phyloP scores from a whole-genome alignment of 139 green algal genomes.

The Haematococcus lacustris region DNA sequence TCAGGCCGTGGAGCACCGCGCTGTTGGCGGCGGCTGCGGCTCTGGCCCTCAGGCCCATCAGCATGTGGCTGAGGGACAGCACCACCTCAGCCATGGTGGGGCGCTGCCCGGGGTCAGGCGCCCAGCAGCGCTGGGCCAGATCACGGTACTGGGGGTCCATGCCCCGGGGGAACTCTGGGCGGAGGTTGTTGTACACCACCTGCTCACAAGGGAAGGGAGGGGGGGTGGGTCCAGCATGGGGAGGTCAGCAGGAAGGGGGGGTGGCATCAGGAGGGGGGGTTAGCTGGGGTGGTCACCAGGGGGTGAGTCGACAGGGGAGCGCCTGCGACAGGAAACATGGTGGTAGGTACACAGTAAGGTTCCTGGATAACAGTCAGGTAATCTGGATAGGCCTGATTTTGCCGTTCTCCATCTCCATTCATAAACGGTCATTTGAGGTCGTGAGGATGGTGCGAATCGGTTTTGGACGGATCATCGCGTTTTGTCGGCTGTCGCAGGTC shows the following conservation, averaged over 20 bases:
- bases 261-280: background rate
- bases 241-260: background rate
- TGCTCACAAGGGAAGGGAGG: background rate
- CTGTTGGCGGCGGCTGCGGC: background rate
- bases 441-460: too few species aligned
- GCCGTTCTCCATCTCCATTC: too few species aligned
- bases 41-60: conserved; percentile 7
- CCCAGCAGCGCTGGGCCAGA: conserved; percentile 13
- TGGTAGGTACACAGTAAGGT: too few species aligned
- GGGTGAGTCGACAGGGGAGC: background rate
- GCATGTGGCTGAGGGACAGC: conserved; percentile 3
- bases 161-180: conserved; percentile 4
- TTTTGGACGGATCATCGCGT: too few species aligned
- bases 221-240: background rate
- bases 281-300: too few species aligned
- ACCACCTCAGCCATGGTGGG: conserved; percentile 6
- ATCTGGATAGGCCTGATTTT: too few species aligned
- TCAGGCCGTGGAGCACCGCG: too few species aligned
- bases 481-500: too few species aligned
- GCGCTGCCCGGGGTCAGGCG: background rate
- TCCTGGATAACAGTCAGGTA: too few species aligned
- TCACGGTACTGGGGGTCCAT: conserved; percentile 9
- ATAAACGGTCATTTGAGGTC: too few species aligned
- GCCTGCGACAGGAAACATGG: background rate
- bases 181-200: conserved; percentile 13